Evolutionary conservation across 1,139 yeast genomes (phyloP).

Genomic region (Pichia sp.): DNA sequence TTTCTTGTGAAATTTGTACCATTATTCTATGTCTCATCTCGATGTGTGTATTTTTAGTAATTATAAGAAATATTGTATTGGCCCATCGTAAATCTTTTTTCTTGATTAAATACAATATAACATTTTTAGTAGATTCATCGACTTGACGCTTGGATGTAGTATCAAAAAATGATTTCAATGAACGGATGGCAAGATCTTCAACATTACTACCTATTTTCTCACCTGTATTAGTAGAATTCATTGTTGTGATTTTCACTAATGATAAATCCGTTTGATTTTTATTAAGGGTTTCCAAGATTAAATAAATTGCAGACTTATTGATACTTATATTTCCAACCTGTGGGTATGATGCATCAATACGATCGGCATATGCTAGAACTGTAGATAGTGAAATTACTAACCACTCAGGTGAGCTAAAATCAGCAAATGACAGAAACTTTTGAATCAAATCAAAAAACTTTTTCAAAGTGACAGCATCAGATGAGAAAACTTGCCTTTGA

Average conservation of each 20-base stretch:
- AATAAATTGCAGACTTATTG: conserved; percentile 18
- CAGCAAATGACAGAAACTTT: conserved; percentile 32
- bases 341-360: conserved; percentile 20
- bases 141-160: conserved; percentile 32
- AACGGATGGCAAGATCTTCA: conserved; percentile 18
- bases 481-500: conserved; percentile 45
- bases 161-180: conserved; percentile 33
- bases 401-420: conserved; percentile 23
- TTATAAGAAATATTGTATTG: conserved; percentile 49
- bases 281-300: conserved; percentile 18
- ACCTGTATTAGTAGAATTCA: conserved; percentile 1
- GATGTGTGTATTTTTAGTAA: conserved; percentile 80
- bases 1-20: conserved; percentile 33
- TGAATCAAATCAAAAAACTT: conserved; percentile 42
- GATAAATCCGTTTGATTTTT: conserved; percentile 14
- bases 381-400: conserved; percentile 22
- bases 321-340: conserved; percentile 14
- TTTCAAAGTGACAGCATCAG: conserved; percentile 57
- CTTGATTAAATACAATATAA: conserved; percentile 29
- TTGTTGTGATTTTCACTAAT: conserved; percentile 14
- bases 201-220: conserved; percentile 4
- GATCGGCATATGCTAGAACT: conserved; percentile 19
- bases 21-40: conserved; percentile 64
- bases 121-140: conserved; percentile 29
- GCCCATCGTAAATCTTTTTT: conserved; percentile 39